Evolutionary conservation across 306 rosid species (phyloP).

Genomic region (Corylus heterophylla): DNA sequence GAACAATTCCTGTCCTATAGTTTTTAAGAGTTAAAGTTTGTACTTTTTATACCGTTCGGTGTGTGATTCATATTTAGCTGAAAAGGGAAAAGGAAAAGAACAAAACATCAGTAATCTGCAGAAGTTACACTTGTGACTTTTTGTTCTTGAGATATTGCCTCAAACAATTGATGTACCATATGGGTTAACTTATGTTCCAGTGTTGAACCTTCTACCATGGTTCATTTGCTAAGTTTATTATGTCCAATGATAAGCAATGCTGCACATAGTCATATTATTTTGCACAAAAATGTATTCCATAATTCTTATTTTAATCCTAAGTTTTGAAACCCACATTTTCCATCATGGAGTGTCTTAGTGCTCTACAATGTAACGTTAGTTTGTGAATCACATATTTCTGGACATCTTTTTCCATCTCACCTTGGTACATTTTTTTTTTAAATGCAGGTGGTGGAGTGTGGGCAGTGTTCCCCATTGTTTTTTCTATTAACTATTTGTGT

Average conservation of each 20-base stretch:
- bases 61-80: not conserved
- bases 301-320: not conserved
- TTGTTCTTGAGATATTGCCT: not conserved
- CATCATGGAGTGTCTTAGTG: not conserved
- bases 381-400: not conserved
- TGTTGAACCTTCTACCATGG: not conserved
- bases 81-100: not conserved
- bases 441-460: conserved; percentile 94
- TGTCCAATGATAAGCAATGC: not conserved
- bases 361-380: not conserved
- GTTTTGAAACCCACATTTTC: not conserved
- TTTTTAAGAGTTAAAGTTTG: not conserved
- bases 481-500: conserved; percentile 55
- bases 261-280: not conserved
- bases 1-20: not conserved
- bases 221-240: not conserved
- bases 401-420: not conserved
- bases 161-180: not conserved
- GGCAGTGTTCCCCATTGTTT: conserved; percentile 69
- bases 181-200: not conserved
- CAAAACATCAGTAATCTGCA: not conserved
- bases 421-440: conserved; percentile 20
- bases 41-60: not conserved
- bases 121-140: not conserved
- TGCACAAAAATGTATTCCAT: not conserved